A percentile compares a stretch with the other conserved stretches of the same genome.
These are phyloP conservation scores for Radiomyces spectabilis DNA, from an alignment of 192 early-diverging fungal species.

Conservation along the genomic window DNA sequence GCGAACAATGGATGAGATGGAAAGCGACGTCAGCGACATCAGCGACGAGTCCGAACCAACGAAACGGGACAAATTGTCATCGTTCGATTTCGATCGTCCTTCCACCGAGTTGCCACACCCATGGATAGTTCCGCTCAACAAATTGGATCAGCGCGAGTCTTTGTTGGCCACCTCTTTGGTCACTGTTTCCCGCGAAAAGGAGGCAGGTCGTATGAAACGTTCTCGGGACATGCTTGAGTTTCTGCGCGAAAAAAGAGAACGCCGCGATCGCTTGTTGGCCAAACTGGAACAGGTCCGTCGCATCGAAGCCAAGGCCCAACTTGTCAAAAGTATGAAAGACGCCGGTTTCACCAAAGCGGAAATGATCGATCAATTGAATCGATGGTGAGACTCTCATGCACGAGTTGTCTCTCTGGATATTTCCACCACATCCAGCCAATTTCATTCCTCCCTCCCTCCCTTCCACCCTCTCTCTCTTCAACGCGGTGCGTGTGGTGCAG, in stretches of 20 bases:
- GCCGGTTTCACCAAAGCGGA: constrained; percentile 20
- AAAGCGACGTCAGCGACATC: too few relatives aligned
- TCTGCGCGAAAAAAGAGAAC: constrained; percentile 14
- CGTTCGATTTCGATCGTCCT: background rate
- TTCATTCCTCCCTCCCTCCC: background rate
- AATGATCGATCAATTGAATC: constrained; percentile 16
- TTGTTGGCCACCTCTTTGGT: constrained; percentile 14
- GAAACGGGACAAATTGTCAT: background rate
- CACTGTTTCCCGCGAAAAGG: constrained; percentile 21
- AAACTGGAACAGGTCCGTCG: constrained; percentile 14
- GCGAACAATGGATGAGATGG: background rate
- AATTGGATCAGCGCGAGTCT: background rate
- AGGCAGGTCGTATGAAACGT: constrained; percentile 21
- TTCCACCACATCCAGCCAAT: background rate
- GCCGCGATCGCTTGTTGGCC: constrained; percentile 11
- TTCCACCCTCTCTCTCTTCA: background rate
- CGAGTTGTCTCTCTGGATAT: too few relatives aligned
- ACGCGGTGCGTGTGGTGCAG: too few relatives aligned
- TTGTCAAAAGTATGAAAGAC: constrained; percentile 20
- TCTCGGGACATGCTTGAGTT: constrained; percentile 24
- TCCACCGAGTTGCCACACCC: background rate
- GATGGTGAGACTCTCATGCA: too few relatives aligned
- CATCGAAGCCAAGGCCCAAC: constrained; percentile 19
- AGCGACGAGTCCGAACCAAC: too few relatives aligned
- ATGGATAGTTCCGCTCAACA: background rate